Evolutionary conservation across 371 early-diverging fungal species (phyloP).

Genomic region (Circinella umbellata): DNA sequence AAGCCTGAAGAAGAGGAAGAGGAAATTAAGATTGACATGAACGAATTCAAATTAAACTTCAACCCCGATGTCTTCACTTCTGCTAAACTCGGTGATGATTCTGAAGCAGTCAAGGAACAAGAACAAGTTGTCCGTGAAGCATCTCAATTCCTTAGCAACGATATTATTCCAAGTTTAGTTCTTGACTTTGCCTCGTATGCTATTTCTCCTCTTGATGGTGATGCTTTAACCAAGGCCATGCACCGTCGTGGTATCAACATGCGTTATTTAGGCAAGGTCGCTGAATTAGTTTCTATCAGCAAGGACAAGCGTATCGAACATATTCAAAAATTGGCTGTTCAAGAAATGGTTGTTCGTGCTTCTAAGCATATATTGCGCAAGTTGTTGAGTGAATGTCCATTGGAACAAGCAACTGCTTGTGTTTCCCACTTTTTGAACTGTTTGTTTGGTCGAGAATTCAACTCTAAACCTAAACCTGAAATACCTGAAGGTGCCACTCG

Average conservation of each 20-base stretch:
- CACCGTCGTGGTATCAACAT: conserved; percentile 96
- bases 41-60: conserved; percentile 75
- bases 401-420: conserved; percentile 62
- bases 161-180: conserved; percentile 74
- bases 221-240: conserved; percentile 80
- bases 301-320: conserved; percentile 63
- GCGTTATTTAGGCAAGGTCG: conserved; percentile 89
- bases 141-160: conserved; percentile 75
- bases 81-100: conserved; percentile 43
- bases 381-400: conserved; percentile 59
- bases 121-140: conserved; percentile 74
- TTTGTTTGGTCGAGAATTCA: conserved; percentile 67
- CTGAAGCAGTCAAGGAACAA: conserved; percentile 38
- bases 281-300: conserved; percentile 59
- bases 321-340: conserved; percentile 58
- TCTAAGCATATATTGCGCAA: conserved; percentile 84
- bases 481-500: conserved; percentile 33
- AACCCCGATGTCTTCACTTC: conserved; percentile 83
- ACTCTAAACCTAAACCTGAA: conserved; percentile 57
- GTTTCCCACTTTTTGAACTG: conserved; percentile 87
- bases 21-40: conserved; percentile 58
- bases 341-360: conserved; percentile 90
- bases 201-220: conserved; percentile 84
- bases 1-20: conserved; percentile 46
- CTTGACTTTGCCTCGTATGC: conserved; percentile 76